Evolutionary conservation across 1,284 basidiomycete genomes (phyloP), one percentile per base, ranked within the genome.

Genomic region (Tetrapyrgos nigripes): DNA sequence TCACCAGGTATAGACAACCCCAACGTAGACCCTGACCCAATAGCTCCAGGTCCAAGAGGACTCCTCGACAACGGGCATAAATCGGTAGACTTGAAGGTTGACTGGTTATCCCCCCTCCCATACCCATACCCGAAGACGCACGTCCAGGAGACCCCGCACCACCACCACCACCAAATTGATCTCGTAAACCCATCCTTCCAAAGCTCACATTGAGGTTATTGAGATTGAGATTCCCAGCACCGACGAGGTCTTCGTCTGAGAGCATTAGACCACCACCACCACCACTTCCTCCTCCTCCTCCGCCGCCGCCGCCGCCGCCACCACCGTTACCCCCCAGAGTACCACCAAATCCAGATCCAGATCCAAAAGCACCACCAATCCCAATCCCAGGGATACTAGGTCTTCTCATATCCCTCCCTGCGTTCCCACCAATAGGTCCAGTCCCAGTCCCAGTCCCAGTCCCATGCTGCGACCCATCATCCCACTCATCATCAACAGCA

Each of bases 231-330:
- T 80, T 79, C 43, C 81, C 84, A 0, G 91, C 89, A 40, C 49
- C 55, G 1, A 55, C 21, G 8, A 95, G 83, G 62, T 95, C 93
- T 56, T 94, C 93, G 66, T 95, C 93, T 0, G 87, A 87, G 45
- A 94, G 79, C 68, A 87, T 73, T 26, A 91, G 74, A 2, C 85
- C 84, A 0, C 87, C 79, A 8, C 85, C 73, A 14, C 75, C 69
- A 51, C 13, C 24, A 14, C 31, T 50, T 44, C 27, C 50, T 9
- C 40, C 17, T 3, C 43, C 55, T 27, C 58, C 58, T 45, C 5
- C 23, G 1, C 50, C 46, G 21, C 35, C n/a, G 19, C 69, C 68
- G 58, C 48, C 40, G 51, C 24, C 67, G 28, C 56, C 62, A 59
- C 23, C 29, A 28, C 51, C 50, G 13, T 46, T 10, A 9, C 45